Conservation (phyloP, 768 basidiomycete genomes). For the Auriscalpium microsporum region DNA sequence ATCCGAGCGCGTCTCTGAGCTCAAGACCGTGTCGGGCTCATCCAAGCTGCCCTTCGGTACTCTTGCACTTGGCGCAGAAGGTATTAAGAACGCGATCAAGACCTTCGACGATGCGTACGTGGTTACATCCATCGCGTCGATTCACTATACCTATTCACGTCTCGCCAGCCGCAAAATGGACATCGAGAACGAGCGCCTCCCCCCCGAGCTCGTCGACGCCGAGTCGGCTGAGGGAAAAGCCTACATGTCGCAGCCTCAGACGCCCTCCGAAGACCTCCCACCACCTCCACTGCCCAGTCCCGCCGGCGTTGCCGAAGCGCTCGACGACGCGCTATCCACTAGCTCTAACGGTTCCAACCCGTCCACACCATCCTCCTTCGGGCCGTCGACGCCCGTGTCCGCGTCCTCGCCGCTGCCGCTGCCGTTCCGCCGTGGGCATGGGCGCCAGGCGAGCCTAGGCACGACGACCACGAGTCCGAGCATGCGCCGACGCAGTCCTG, state of each 20-base stretch:
- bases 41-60: slow-evolving; percentile 73
- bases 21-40: slow-evolving; percentile 84
- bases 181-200: slow-evolving; percentile 96
- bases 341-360: slow-evolving; percentile 8
- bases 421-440: slow-evolving; percentile 67
- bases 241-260: slow-evolving; percentile 41
- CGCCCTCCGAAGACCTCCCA: slow-evolving; percentile 39
- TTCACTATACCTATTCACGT: background rate
- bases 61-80: slow-evolving; percentile 83
- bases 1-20: slow-evolving; percentile 93
- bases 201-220: slow-evolving; percentile 88
- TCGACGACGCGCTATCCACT: slow-evolving; percentile 22
- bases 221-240: slow-evolving; percentile 63
- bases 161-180: slow-evolving; percentile 79
- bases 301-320: slow-evolving; percentile 13
- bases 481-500: slow-evolving; percentile 82
- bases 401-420: slow-evolving; percentile 19
- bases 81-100: slow-evolving; percentile 89
- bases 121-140: background rate
- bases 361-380: slow-evolving; percentile 16
- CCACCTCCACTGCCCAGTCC: slow-evolving; percentile 24
- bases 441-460: slow-evolving; percentile 75
- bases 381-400: slow-evolving; percentile 18
- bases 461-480: slow-evolving; percentile 95
- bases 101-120: slow-evolving; percentile 95